Evolutionary conservation across 768 basidiomycete genomes (phyloP).

Genomic region (Aureoboletus auriporus): DNA sequence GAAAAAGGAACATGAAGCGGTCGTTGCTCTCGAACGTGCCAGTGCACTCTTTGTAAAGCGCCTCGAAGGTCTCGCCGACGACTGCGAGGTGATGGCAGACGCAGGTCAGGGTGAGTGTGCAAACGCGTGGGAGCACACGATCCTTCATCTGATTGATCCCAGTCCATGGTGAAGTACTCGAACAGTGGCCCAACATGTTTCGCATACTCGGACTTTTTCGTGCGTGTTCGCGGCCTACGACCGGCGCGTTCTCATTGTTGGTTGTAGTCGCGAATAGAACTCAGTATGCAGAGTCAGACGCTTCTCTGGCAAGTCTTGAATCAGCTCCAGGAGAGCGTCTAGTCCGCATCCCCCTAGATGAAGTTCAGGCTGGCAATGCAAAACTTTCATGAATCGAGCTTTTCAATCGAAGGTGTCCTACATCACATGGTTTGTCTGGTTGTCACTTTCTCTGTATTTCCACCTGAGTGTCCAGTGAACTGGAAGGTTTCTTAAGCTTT

Average conservation of each 20-base stretch:
- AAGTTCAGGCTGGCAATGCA: slow-evolving; percentile 38
- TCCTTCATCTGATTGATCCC: background rate
- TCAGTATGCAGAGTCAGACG: slow-evolving; percentile 23
- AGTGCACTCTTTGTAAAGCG: slow-evolving; percentile 62
- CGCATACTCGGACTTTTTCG: slow-evolving; percentile 66
- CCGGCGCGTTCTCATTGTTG: background rate
- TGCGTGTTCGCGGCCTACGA: slow-evolving; percentile 32
- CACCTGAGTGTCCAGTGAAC: no score
- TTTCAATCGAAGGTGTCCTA: background rate
- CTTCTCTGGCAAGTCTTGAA: slow-evolving; percentile 13
- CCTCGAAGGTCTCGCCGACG: slow-evolving; percentile 63
- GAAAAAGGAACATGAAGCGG: slow-evolving; percentile 78
- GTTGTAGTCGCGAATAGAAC: slow-evolving; percentile 49
- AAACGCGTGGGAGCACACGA: no score
- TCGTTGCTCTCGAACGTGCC: slow-evolving; percentile 65
- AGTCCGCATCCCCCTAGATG: slow-evolving; percentile 72
- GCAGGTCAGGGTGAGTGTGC: slow-evolving; percentile 57
- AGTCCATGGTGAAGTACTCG: slow-evolving; percentile 77
- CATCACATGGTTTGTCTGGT: no score
- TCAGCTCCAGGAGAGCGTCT: slow-evolving; percentile 51
- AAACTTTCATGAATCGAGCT: slow-evolving; percentile 7
- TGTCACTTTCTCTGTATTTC: no score
- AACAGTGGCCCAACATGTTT: slow-evolving; percentile 84
- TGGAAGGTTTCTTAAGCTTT: no score
- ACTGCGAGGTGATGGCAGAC: slow-evolving; percentile 74